Conservation (phyloP, 176 grass and related monocot species). For the Alopecurus myosuroides region DNA sequence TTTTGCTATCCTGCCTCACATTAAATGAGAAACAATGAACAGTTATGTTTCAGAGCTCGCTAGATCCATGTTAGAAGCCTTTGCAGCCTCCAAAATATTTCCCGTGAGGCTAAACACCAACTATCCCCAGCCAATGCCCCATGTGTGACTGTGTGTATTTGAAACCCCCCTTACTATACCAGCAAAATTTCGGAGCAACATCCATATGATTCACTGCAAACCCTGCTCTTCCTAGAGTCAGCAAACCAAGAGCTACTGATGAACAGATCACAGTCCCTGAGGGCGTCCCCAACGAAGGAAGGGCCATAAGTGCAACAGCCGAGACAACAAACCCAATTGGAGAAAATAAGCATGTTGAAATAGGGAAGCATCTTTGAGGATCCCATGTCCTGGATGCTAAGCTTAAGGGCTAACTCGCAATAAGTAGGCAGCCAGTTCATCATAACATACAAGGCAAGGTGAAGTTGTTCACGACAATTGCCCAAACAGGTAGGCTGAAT, state of each 20-base stretch:
- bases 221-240: constrained; percentile 8
- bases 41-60: neutral
- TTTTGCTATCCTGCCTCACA: constrained; percentile 19
- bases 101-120: neutral
- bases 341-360: constrained; percentile 13
- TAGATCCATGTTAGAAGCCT: constrained; percentile 4
- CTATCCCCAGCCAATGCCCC: constrained; percentile 13
- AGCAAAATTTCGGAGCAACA: neutral
- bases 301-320: constrained; percentile 3
- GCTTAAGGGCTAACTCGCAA: neutral
- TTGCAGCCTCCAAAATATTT: constrained; percentile 10
- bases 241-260: neutral
- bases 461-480: constrained; percentile 3
- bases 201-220: constrained; percentile 9
- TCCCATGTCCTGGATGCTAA: constrained; percentile 6
- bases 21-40: neutral
- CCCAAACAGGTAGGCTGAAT: constrained; percentile 14
- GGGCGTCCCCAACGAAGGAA: constrained; percentile 3
- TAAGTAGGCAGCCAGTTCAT: constrained; percentile 13
- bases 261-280: constrained; percentile 5
- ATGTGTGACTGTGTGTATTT: too few species aligned
- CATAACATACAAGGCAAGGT: constrained; percentile 17
- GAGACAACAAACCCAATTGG: constrained; percentile 6
- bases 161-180: constrained; percentile 10
- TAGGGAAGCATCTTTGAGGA: constrained; percentile 14